Evolutionary conservation across 768 basidiomycete species (phyloP).

Genomic region (Boletus sensibilis): DNA sequence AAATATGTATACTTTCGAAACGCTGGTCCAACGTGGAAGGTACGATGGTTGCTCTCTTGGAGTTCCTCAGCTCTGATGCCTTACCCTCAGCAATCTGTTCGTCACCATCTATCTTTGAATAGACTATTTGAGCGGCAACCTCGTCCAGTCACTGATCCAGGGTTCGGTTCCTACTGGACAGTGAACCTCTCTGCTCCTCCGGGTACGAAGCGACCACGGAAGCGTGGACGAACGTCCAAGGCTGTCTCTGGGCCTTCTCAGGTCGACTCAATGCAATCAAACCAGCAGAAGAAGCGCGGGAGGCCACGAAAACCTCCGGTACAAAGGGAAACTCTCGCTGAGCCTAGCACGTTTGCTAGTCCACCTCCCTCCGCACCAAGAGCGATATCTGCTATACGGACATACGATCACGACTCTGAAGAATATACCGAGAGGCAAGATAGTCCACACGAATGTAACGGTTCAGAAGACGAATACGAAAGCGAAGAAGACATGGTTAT

Average conservation of each 20-base stretch:
- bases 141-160: slow-evolving; percentile 79
- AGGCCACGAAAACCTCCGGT: slow-evolving; percentile 36
- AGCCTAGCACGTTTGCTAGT: slow-evolving; percentile 10
- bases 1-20: slow-evolving; percentile 82
- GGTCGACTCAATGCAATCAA: slow-evolving; percentile 6
- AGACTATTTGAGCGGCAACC: slow-evolving; percentile 80
- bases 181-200: slow-evolving; percentile 85
- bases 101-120: slow-evolving; percentile 81
- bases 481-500: slow-evolving; percentile 65
- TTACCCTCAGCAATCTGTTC: slow-evolving; percentile 71
- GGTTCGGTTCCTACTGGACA: slow-evolving; percentile 88
- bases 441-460: slow-evolving; percentile 38
- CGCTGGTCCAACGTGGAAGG: slow-evolving; percentile 86
- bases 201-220: slow-evolving; percentile 82
- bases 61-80: slow-evolving; percentile 1
- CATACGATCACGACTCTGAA: slow-evolving; percentile 34
- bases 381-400: slow-evolving; percentile 28
- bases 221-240: slow-evolving; percentile 66
- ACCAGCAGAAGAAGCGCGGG: slow-evolving; percentile 40
- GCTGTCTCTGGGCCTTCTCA: slow-evolving; percentile 27
- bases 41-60: slow-evolving; percentile 28
- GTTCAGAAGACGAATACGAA: slow-evolving; percentile 57
- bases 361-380: slow-evolving; percentile 22
- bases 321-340: slow-evolving; percentile 19
- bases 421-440: slow-evolving; percentile 41